Evolutionary conservation across 83 land plant genomes (phyloP).

Genomic region (Picea abies): DNA sequence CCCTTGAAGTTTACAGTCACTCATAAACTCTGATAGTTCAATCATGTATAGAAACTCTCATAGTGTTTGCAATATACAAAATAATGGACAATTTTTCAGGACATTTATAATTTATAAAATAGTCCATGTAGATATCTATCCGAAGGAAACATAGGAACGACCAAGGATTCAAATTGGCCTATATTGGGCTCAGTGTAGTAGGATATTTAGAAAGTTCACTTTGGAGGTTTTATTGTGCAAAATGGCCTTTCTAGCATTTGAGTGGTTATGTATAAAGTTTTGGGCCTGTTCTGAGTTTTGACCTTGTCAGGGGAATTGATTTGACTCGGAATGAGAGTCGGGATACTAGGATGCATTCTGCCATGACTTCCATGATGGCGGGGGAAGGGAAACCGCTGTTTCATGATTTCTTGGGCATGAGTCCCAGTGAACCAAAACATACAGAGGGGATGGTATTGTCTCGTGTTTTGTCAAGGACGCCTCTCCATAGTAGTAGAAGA

Average conservation of each 20-base stretch:
- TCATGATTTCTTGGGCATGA: constrained; percentile 14
- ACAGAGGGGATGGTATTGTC: not conserved
- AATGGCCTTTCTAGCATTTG: not conserved
- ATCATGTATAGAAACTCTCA: not conserved
- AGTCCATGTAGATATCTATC: too few species aligned
- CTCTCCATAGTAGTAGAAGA: constrained; percentile 2
- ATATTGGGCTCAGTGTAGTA: not conserved
- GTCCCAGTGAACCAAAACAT: not conserved
- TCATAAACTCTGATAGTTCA: not conserved
- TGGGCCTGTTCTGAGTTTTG: not conserved
- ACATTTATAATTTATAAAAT: too few species aligned
- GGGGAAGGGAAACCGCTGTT: constrained; percentile 8
- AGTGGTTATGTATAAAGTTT: not conserved
- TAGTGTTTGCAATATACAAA: not conserved
- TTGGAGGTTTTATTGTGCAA: not conserved
- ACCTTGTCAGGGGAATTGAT: constrained; percentile 1
- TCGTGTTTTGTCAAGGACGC: constrained; percentile 6
- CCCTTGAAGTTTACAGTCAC: not conserved
- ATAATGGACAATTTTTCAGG: not conserved
- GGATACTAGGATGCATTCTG: constrained; percentile 4
- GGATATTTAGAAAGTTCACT: too few species aligned
- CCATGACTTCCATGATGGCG: constrained; percentile 2
- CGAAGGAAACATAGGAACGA: too few species aligned
- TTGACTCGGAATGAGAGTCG: not conserved
- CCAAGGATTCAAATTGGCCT: too few species aligned